Evolutionary conservation across 176 grass and related monocot genomes (phyloP), one percentile per base, ranked within the genome.

Genomic region (Poa annua): DNA sequence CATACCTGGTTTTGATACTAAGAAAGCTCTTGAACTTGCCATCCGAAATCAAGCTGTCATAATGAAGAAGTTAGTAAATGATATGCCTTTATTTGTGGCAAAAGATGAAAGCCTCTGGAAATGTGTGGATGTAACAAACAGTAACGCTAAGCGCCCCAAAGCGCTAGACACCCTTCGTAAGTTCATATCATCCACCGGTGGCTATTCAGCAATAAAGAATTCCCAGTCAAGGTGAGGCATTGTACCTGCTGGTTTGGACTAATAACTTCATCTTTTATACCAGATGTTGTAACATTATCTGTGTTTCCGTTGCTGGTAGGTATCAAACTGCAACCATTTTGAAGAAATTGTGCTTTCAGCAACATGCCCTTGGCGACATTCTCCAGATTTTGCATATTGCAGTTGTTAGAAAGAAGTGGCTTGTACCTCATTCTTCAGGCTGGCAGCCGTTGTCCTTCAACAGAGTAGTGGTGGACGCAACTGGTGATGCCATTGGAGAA

Each of bases 361-460:
- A 90, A 60, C 89, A 71, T 84, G 75, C 59, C 48, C 62, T 94
- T 75, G 90, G 92, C 21, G 92, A 97, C 26, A 47, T 88, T 78
- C 91, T 94, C 39, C 92, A 97, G 88, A 85, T 97, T 65, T 84
- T 97, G 69, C 86, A 97, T 69, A 85, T 67, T 13, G 14, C 62
- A 60, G 82, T 92, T 44, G 71, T 69, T 44, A 81, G 83, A 19
- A 94, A 92, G 79, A 97, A 92, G 59, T 97, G 95, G 95, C 48
- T 94, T 48, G 24, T 92, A 63, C 95, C 93, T 81, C 87, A 88
- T 89, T 78, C 78, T 77, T 89, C 83, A 75, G 73, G 89, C 51
- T 97, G 95, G 95, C 92, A 94, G 44, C 95, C 95, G n/a, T 86
- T 97, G 77, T 87, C 90, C 75, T 84, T 94, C 51, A 85, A 89